Percentiles rank a stretch among this genome's conserved stretches.
These are phyloP conservation scores for Daedalea quercina DNA, from an alignment of 768 basidiomycete species.

Conservation along the genomic window DNA sequence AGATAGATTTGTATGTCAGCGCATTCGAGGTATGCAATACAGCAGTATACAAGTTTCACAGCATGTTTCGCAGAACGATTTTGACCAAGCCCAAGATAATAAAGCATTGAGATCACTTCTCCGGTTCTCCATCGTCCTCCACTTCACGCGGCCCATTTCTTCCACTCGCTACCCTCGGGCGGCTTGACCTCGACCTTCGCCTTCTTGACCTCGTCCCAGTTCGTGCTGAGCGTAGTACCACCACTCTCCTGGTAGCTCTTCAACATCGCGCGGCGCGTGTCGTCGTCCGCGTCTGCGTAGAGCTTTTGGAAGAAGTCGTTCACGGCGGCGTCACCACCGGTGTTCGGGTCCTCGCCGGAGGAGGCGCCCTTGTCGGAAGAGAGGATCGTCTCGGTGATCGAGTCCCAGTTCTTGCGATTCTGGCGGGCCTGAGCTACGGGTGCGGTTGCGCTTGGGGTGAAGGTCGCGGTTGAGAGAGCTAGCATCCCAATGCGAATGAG, in stretches of 20 bases:
- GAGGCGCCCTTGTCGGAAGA: conserved; percentile 62
- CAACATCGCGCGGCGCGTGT: conserved; percentile 93
- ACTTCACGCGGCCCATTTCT: conserved; percentile 49
- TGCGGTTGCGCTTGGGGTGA: conserved; percentile 29
- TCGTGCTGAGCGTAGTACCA: conserved; percentile 92
- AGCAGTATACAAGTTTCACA: too few relatives aligned
- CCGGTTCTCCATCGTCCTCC: too few relatives aligned
- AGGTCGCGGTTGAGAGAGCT: conserved; percentile 21
- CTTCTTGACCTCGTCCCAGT: conserved; percentile 87
- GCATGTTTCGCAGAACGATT: too few relatives aligned
- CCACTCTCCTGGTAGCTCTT: conserved; percentile 95
- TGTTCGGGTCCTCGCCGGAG: conserved; percentile 77
- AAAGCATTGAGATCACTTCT: too few relatives aligned
- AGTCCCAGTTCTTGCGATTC: conserved; percentile 85
- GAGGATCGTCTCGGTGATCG: conserved; percentile 63
- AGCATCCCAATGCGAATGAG: background rate
- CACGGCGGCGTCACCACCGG: conserved; percentile 80
- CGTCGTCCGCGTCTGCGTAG: conserved; percentile 84
- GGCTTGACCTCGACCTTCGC: conserved; percentile 69
- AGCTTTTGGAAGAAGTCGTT: conserved; percentile 91
- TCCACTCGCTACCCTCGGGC: conserved; percentile 79
- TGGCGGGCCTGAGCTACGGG: conserved; percentile 29
- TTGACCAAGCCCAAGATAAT: too few relatives aligned
- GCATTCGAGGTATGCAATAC: too few relatives aligned
- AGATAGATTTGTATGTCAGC: too few relatives aligned